Conservation (phyloP, 129 eudicot genomes). For the Pseudognaphalium luteoalbum region DNA sequence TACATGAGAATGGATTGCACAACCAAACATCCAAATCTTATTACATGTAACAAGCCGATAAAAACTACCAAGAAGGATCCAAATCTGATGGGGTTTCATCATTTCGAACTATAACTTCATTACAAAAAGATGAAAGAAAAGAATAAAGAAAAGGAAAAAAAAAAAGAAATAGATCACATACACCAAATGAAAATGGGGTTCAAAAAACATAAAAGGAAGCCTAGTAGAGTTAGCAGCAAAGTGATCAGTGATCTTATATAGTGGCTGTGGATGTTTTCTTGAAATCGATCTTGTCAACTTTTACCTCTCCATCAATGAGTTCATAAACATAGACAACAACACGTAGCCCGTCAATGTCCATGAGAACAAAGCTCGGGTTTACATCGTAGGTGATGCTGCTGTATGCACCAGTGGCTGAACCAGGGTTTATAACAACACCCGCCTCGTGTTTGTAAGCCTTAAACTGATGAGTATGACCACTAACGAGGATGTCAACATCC, state of each 20-base stretch:
- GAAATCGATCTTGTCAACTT: slow-evolving; percentile 96
- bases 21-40: slow-evolving; percentile 22
- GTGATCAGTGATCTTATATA: neutral
- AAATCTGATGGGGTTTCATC: neutral
- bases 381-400: slow-evolving; percentile 96
- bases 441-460: slow-evolving; percentile 99
- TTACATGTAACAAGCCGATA: neutral
- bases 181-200: slow-evolving; percentile 1
- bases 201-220: neutral
- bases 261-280: slow-evolving; percentile 77
- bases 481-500: slow-evolving; percentile 94
- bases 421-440: slow-evolving; percentile 98
- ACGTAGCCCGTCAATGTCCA: slow-evolving; percentile 96
- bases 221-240: slow-evolving; percentile 28
- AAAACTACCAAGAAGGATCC: slow-evolving; percentile 20
- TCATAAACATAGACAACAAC: slow-evolving; percentile 97
- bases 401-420: slow-evolving; percentile 97
- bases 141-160: neutral
- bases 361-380: slow-evolving; percentile 97
- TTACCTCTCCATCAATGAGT: slow-evolving; percentile 97
- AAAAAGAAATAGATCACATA: slow-evolving; percentile 22
- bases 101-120: slow-evolving; percentile 20
- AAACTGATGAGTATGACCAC: slow-evolving; percentile 96
- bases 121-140: slow-evolving; percentile 13
- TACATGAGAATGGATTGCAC: neutral